Evolutionary conservation across 2,329 filamentous ascomycete genomes (phyloP).

Genomic region (Fusarium lyarnte): DNA sequence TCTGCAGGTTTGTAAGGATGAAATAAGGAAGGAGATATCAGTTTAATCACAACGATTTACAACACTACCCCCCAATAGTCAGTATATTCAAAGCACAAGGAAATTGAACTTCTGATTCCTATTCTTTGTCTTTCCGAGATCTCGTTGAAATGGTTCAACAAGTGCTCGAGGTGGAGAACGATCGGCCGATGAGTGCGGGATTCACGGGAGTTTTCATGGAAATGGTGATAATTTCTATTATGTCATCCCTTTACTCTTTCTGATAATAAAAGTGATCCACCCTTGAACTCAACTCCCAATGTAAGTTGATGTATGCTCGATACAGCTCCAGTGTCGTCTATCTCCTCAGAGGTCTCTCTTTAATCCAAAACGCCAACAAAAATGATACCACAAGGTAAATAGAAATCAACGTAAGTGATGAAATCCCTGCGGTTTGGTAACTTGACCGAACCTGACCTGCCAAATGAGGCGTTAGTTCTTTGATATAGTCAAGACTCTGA

Average conservation of each 20-base stretch:
- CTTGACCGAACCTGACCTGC: slow-evolving; percentile 70
- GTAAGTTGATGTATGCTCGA: not conserved
- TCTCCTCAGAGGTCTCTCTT: slow-evolving; percentile 63
- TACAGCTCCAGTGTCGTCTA: slow-evolving; percentile 13
- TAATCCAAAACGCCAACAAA: slow-evolving; percentile 60
- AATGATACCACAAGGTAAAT: slow-evolving; percentile 52
- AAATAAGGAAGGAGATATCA: not conserved
- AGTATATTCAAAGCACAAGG: too few relatives aligned
- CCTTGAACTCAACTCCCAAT: not conserved
- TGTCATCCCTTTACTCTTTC: not conserved
- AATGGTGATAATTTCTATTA: not conserved
- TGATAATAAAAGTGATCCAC: not conserved
- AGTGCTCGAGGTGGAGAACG: not conserved
- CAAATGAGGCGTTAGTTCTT: slow-evolving; percentile 67
- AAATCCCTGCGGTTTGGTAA: slow-evolving; percentile 64
- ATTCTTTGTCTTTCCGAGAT: not conserved
- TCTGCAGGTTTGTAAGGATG: not conserved
- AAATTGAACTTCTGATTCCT: not conserved
- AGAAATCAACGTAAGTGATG: slow-evolving; percentile 53
- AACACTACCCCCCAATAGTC: too few relatives aligned
- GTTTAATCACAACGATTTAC: not conserved
- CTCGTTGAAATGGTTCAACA: not conserved
- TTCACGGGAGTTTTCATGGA: not conserved
- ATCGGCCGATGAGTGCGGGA: not conserved
- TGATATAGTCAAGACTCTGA: slow-evolving; percentile 75